Evolutionary conservation across 2,329 filamentous ascomycete genomes (phyloP).

Genomic region (Xylariaceae sp.): DNA sequence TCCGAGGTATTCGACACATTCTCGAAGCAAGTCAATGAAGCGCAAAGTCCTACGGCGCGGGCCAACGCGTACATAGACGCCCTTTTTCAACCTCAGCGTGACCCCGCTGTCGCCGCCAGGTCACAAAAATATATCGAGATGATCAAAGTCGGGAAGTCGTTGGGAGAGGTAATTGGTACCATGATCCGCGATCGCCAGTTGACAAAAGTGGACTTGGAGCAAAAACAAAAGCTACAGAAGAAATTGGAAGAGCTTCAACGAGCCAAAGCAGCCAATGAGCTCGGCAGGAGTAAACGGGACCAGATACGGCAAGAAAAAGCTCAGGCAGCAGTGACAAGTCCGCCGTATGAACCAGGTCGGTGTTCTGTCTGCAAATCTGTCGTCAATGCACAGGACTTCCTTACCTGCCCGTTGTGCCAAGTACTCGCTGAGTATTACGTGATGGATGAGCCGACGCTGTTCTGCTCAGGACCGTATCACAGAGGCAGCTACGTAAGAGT

Average conservation of each 20-base stretch:
- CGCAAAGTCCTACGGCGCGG: conserved; percentile 31
- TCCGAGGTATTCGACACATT: conserved; percentile 31
- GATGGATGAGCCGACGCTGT: conserved; percentile 35
- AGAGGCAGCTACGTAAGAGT: conserved; percentile 38
- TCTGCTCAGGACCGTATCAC: conserved; percentile 41
- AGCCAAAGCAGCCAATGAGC: conserved; percentile 40
- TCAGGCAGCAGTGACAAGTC: conserved; percentile 30
- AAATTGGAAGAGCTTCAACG: conserved; percentile 44
- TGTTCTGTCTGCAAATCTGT: conserved; percentile 37
- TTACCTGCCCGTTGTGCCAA: conserved; percentile 43
- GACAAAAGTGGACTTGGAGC: conserved; percentile 30
- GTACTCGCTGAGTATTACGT: conserved; percentile 35
- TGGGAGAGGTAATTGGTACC: conserved; percentile 28
- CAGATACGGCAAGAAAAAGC: conserved; percentile 39
- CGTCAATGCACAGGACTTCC: conserved; percentile 34
- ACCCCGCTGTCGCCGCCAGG: conserved; percentile 29
- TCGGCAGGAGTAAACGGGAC: conserved; percentile 29
- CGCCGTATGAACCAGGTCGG: conserved; percentile 33
- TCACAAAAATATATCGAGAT: conserved; percentile 38
- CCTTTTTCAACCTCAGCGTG: conserved; percentile 37
- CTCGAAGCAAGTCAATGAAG: conserved; percentile 30
- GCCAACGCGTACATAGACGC: conserved; percentile 37
- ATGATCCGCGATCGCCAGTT: conserved; percentile 33
- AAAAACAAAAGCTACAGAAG: conserved; percentile 32
- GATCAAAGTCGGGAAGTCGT: conserved; percentile 27